phyloP scores from a whole-genome alignment of 2,329 filamentous ascomycete genomes.

The Stemphylium lycopersici region DNA sequence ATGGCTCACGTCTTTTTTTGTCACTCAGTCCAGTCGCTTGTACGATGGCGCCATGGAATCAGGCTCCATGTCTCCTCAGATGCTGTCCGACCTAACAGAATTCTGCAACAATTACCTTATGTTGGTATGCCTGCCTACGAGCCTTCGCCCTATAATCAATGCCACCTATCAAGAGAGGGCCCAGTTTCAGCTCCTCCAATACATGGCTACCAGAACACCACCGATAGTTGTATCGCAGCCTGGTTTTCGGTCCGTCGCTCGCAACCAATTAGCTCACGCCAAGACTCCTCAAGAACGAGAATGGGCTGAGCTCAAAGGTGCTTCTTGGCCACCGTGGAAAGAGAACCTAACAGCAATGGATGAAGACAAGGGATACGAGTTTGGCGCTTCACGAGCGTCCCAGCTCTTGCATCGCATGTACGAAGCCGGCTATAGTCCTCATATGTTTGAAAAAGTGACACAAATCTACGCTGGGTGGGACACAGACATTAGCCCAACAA shows the following conservation, averaged over 20 bases:
- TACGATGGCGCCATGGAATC: conserved; percentile 1
- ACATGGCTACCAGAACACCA: conserved; percentile 62
- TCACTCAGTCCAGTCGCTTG: conserved; percentile 30
- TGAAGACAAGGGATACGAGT: conserved; percentile 60
- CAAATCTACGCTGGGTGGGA: conserved; percentile 67
- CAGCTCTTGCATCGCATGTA: conserved; percentile 62
- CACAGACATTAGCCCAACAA: conserved; percentile 66
- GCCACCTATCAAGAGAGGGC: conserved; percentile 60
- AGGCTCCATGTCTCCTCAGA: conserved; percentile 2
- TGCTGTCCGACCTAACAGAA: conserved; percentile 38
- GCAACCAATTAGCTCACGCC: conserved; percentile 62
- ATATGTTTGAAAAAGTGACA: conserved; percentile 60
- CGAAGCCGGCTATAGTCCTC: conserved; percentile 63
- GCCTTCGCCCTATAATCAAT: conserved; percentile 57
- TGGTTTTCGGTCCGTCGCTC: conserved; percentile 63
- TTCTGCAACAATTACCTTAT: conserved; percentile 58
- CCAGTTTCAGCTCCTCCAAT: conserved; percentile 62
- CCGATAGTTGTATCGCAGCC: conserved; percentile 61
- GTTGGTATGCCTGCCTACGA: conserved; percentile 57
- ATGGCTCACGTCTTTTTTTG: conserved; percentile 38
- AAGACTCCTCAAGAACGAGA: conserved; percentile 63
- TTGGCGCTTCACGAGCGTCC: conserved; percentile 63
- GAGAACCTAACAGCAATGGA: conserved; percentile 66
- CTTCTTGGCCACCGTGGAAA: conserved; percentile 71
- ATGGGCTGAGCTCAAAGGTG: conserved; percentile 64